A percentile compares a stretch with the other conserved stretches of the same genome.
Evolutionary conservation across 2,329 filamentous ascomycete genomes (phyloP).

Genomic region (Ascochyta fabae): DNA sequence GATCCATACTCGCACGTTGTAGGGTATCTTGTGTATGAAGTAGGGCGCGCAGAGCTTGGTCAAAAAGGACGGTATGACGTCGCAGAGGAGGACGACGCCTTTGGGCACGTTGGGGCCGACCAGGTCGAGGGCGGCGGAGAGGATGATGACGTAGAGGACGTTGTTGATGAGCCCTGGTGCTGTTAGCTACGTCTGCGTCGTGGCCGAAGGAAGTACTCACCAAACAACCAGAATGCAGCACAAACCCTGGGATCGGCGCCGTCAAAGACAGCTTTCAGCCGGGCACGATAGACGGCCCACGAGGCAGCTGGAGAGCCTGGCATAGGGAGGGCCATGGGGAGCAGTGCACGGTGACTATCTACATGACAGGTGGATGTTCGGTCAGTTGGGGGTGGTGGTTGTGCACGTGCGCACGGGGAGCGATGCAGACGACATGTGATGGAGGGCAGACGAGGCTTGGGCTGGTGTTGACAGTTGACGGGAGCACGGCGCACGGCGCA

Average conservation of each 20-base stretch:
- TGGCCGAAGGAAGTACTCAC: conserved; percentile 54
- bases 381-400: not conserved
- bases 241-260: conserved; percentile 75
- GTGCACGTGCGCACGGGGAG: conserved; percentile 14
- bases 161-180: conserved; percentile 85
- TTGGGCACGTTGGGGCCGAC: conserved; percentile 88
- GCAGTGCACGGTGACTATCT: not conserved
- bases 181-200: not conserved
- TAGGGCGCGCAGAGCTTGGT: conserved; percentile 91
- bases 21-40: conserved; percentile 88
- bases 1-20: conserved; percentile 73
- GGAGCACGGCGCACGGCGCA: not conserved
- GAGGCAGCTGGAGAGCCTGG: conserved; percentile 67
- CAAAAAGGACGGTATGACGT: conserved; percentile 87
- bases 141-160: conserved; percentile 95
- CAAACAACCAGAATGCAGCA: conserved; percentile 91
- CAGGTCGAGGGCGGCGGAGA: conserved; percentile 93
- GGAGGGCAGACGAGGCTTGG: conserved; percentile 6
- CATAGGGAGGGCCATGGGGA: conserved; percentile 56
- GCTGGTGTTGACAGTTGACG: not conserved
- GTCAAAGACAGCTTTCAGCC: conserved; percentile 67
- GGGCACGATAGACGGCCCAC: conserved; percentile 75
- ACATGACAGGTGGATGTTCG: not conserved
- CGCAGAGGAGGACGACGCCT: conserved; percentile 88
- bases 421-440: conserved; percentile 4